phyloP scores from a whole-genome alignment of 345 rosid genomes.

The Luvunga scandens region DNA sequence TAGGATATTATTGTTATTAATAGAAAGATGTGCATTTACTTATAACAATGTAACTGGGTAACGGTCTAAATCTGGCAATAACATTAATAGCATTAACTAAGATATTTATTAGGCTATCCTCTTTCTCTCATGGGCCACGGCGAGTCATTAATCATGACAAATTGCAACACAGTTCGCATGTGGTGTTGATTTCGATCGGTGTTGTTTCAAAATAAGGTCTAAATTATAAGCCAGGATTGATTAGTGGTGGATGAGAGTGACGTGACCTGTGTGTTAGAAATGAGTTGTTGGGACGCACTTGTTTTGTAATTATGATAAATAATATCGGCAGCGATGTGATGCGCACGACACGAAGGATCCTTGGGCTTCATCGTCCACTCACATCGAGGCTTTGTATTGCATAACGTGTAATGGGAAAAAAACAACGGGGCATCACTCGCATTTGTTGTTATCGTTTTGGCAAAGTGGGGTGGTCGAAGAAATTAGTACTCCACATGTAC shows the following conservation, averaged over 20 bases:
- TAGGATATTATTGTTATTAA: too few species aligned
- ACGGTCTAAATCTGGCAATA: not conserved
- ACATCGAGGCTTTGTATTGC: not conserved
- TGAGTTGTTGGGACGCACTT: constrained; percentile 7
- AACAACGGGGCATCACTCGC: constrained; percentile 3
- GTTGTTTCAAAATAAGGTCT: not conserved
- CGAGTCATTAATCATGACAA: not conserved
- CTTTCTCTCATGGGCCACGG: not conserved
- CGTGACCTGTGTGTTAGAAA: not conserved
- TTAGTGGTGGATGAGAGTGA: not conserved
- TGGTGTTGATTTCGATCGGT: not conserved
- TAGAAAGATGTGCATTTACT: too few species aligned
- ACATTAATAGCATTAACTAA: too few species aligned
- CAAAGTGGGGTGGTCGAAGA: not conserved
- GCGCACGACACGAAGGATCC: not conserved
- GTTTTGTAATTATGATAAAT: not conserved
- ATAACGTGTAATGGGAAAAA: not conserved
- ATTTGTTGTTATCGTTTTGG: constrained; percentile 1
- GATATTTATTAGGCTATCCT: not conserved
- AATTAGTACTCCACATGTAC: not conserved
- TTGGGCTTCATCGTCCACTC: not conserved
- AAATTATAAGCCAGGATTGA: not conserved
- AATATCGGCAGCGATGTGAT: not conserved
- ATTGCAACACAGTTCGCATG: not conserved
- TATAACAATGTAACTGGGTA: not conserved